Percentiles rank a stretch among this genome's conserved stretches.
phyloP scores from a whole-genome alignment of 257 asterid species.

The Solanum arcanum region DNA sequence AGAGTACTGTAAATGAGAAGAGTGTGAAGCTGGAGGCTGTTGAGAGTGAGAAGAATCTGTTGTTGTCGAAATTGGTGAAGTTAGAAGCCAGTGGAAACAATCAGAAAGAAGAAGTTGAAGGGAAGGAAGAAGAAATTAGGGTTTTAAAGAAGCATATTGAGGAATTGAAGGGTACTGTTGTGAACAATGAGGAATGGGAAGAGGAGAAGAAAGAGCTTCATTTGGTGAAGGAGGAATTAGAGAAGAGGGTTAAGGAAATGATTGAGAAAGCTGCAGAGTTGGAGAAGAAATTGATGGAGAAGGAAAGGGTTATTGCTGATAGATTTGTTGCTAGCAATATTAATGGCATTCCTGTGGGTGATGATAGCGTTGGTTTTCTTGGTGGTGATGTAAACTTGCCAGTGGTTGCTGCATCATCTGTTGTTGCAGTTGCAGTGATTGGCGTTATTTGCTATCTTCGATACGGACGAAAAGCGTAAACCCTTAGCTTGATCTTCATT shows the following conservation, averaged over 20 bases:
- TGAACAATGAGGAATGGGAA: slow-evolving; percentile 22
- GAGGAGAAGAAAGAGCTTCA: slow-evolving; percentile 23
- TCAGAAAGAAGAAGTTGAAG: slow-evolving; percentile 26
- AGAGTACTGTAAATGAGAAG: slow-evolving; percentile 29
- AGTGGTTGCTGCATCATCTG: slow-evolving; percentile 32
- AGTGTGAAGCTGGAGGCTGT: slow-evolving; percentile 30
- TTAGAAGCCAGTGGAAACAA: slow-evolving; percentile 11
- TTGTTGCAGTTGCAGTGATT: slow-evolving; percentile 32
- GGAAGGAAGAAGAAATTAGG: slow-evolving; percentile 33
- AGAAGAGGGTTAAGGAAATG: slow-evolving; percentile 9
- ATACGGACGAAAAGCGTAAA: slow-evolving; percentile 16
- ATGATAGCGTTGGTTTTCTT: slow-evolving; percentile 11
- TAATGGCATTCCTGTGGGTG: slow-evolving; percentile 7
- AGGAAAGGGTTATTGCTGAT: slow-evolving; percentile 31
- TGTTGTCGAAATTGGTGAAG: slow-evolving; percentile 24
- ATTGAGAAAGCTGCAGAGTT: slow-evolving; percentile 21
- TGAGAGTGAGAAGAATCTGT: slow-evolving; percentile 36
- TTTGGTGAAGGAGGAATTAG: slow-evolving; percentile 16
- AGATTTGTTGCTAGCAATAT: slow-evolving; percentile 8
- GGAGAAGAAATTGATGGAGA: slow-evolving; percentile 39
- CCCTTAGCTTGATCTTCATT: neutral
- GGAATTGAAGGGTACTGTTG: slow-evolving; percentile 26
- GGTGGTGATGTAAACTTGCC: slow-evolving; percentile 26
- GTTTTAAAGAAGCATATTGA: slow-evolving; percentile 25
- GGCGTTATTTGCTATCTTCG: slow-evolving; percentile 34